Base-by-base conservation (phyloP, 805 yeast species). In the Kodamaea kakaduensis region DNA sequence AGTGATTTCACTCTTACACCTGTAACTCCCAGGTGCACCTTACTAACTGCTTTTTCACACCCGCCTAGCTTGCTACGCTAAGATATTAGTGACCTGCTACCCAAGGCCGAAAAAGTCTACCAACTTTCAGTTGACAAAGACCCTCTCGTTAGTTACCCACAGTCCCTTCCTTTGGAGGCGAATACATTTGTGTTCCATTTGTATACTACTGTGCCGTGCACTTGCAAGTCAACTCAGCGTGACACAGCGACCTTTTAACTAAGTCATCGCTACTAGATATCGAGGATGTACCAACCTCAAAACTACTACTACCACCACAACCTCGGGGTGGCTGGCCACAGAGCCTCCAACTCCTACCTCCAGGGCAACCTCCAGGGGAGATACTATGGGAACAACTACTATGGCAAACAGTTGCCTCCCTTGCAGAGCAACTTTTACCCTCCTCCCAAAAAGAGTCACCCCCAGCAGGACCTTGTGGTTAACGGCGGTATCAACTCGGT, bases 401-500 rank as follows among this genome's bases (percentile, higher is more conserved):
- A 46, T 35, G 45, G 51, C 17, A 50, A 44, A 26, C 50, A 49
- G 37, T 28, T 33, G 21, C 31, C 32, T 27, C 32, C 32, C 8
- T 30, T 29, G 3, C 42, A 36, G 17, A 18, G 20, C 15, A 25
- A 17, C 12, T 30, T 27, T 7, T 36, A 28, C 5, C 25, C 25
- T 8, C 12, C n/a, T n/a, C 17, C 28, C 5, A 14, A 5, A 17
- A n/a, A n/a, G 9, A 2, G 32, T 34, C 18, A 39, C 34, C 41
- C 25, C 32, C 45, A 7, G 34, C 48, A 22, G 20, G 33, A 15
- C 35, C 38, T n/a, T 32, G 25, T n/a, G 6, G 35, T 31, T 3
- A 56, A 68, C 27, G 96, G 96, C 27, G 96, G 95, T 42, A 90
- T 86, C 31, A 69, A 81, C 24, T 71, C 81, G 10, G 81, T 77